A percentile compares a stretch with the other conserved stretches of the same genome.
Evolutionary conservation across 192 early-diverging fungal species (phyloP).

Genomic region (Spinellus fusiger): DNA sequence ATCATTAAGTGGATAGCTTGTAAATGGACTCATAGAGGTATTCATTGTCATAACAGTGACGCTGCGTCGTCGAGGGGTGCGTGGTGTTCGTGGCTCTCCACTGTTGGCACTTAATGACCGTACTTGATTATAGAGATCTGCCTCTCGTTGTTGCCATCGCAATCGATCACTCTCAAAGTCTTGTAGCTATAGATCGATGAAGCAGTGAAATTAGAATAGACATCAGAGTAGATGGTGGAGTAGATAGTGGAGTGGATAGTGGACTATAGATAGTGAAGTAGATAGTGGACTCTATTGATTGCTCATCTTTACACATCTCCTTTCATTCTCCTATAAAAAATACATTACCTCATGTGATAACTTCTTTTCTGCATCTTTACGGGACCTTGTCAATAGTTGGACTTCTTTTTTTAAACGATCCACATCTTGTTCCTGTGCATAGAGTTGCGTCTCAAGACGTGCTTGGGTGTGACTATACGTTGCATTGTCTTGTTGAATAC

Average conservation of each 20-base stretch:
- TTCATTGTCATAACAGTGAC: slow-evolving; percentile 7
- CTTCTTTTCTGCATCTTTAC: slow-evolving; percentile 41
- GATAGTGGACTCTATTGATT: neutral
- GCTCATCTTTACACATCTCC: neutral
- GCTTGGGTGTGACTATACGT: slow-evolving; percentile 25
- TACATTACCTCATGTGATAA: slow-evolving; percentile 21
- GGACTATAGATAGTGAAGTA: no score
- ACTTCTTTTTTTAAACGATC: slow-evolving; percentile 32
- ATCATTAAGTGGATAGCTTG: neutral
- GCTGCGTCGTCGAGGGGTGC: slow-evolving; percentile 34
- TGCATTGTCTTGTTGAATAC: slow-evolving; percentile 25
- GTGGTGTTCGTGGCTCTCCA: slow-evolving; percentile 36
- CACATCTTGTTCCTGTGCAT: slow-evolving; percentile 39
- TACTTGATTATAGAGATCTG: slow-evolving; percentile 37
- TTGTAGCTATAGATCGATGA: slow-evolving; percentile 20
- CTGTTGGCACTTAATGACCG: slow-evolving; percentile 16
- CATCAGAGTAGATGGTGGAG: no score
- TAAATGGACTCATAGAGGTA: slow-evolving; percentile 1
- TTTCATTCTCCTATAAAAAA: neutral
- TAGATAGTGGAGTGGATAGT: no score
- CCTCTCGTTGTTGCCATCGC: slow-evolving; percentile 41
- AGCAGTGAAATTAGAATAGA: no score
- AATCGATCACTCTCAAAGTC: slow-evolving; percentile 37
- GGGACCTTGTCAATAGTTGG: slow-evolving; percentile 29
- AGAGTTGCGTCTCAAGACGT: slow-evolving; percentile 45